Base-by-base conservation (phyloP, 2,329 filamentous ascomycete genomes). In the Phialophora verrucosa region DNA sequence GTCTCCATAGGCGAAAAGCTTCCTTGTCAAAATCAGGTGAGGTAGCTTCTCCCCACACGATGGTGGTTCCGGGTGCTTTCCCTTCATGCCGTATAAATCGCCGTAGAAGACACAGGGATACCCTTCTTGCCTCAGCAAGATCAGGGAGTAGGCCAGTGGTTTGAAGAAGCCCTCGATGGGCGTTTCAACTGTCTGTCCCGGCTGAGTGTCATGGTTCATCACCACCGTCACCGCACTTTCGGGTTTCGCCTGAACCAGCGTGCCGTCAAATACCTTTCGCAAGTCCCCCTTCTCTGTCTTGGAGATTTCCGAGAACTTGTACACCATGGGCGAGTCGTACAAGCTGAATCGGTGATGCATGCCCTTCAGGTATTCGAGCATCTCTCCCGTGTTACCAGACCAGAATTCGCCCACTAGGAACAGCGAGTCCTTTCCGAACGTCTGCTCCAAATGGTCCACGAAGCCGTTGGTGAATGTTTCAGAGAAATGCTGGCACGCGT, bases 401-500 rank as follows among this genome's bases (percentile, higher is more conserved):
- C 89, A 91, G 74, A 88, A 91, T 73, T 92, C 90, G 10, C 88
- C 89, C 0, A 92, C 85, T 17, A 90, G 78, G 73, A 91, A 89
- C 76, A 87, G 87, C 12, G 83, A 77, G 12, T 81, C 77, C 31
- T 65, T 55, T 2, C 84, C 84, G 32, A 82, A 79, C 0, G 76
- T 77, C 51, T 80, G 79, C 73, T 85, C 84, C 65, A 91, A 77
- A 54, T 84, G 79, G 5, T 80, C 78, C 59, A 91, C 84, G 77
- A 90, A 90, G n/a, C 87, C 82, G 50, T 82, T 83, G 35, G 89
- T 83, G 73, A 92, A 92, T n/a, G 82, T 80, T 65, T 85, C 84
- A 31, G 86, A 89, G 76, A 88, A 91, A 77, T 92, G 90, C 77
- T 91, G 90, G 32, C 88, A 87, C 12, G 90, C 90, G 75, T 92